phyloP scores from a whole-genome alignment of 768 basidiomycete species.

The Paxillus ammoniavirescens region DNA sequence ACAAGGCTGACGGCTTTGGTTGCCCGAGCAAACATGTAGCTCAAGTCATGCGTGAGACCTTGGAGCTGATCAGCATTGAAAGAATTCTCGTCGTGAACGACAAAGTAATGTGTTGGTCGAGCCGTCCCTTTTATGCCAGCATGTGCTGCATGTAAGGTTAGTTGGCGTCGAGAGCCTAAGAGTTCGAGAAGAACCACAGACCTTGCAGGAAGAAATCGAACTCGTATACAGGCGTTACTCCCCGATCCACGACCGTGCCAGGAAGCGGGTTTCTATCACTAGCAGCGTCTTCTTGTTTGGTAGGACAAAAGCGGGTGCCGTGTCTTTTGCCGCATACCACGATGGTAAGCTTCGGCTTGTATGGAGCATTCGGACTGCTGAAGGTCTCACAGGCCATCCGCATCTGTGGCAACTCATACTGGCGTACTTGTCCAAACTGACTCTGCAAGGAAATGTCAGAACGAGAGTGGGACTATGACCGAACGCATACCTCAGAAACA shows the following conservation, averaged over 20 bases:
- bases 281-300: conserved; percentile 33
- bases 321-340: conserved; percentile 50
- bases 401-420: conserved; percentile 43
- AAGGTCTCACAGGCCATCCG: conserved; percentile 36
- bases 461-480: not conserved
- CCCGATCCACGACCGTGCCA: conserved; percentile 49
- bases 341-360: conserved; percentile 42
- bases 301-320: conserved; percentile 48
- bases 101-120: conserved; percentile 46
- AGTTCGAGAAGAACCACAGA: not conserved
- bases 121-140: conserved; percentile 38
- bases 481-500: conserved; percentile 58
- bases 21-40: conserved; percentile 50
- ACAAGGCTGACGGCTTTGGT: conserved; percentile 34
- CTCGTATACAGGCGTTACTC: conserved; percentile 44
- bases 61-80: conserved; percentile 45
- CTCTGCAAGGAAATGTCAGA: conserved; percentile 28
- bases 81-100: conserved; percentile 46
- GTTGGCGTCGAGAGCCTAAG: too few species aligned
- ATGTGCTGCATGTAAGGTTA: conserved; percentile 21
- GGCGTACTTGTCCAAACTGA: conserved; percentile 40
- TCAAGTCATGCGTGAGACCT: conserved; percentile 41
- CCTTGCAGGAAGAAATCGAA: conserved; percentile 50
- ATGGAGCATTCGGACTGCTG: conserved; percentile 28
- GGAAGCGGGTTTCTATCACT: conserved; percentile 41